Evolutionary conservation across 208 protist species (phyloP).

Genomic region (Trypanosoma theileri): DNA sequence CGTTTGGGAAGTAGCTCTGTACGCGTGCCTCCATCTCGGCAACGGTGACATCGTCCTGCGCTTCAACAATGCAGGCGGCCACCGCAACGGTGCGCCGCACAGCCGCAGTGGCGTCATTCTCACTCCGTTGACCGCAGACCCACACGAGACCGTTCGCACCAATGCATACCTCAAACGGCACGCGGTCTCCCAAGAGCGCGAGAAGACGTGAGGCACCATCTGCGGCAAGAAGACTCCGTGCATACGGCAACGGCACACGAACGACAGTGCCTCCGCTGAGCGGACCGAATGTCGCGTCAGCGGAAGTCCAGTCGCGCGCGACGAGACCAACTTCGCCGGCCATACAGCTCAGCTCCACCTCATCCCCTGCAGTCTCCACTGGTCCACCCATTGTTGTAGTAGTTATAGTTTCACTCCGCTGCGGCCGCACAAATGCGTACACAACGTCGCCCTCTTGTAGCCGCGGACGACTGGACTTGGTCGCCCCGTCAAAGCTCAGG

Average conservation of each 20-base stretch:
- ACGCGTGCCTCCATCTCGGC: conserved; percentile 79
- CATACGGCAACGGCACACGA: conserved; percentile 63
- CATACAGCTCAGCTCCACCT: conserved; percentile 75
- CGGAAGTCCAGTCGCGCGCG: conserved; percentile 82
- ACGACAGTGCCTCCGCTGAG: conserved; percentile 70
- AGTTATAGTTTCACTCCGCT: neutral
- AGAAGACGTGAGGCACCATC: conserved; percentile 61
- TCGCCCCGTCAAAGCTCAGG: conserved; percentile 83
- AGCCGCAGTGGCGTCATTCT: conserved; percentile 41
- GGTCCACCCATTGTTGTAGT: conserved; percentile 5
- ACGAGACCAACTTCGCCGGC: conserved; percentile 68
- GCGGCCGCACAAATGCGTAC: conserved; percentile 69
- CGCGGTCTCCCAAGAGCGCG: conserved; percentile 46
- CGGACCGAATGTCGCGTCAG: conserved; percentile 75
- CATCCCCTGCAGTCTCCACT: conserved; percentile 14
- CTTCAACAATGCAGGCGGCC: conserved; percentile 68
- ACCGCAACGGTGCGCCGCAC: conserved; percentile 72
- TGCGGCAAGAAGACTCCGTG: conserved; percentile 53
- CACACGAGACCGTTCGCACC: conserved; percentile 84
- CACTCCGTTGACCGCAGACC: conserved; percentile 62
- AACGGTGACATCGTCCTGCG: conserved; percentile 59
- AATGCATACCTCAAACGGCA: conserved; percentile 75
- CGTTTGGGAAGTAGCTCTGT: conserved; percentile 55
- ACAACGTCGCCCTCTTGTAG: conserved; percentile 73
- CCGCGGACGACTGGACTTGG: conserved; percentile 71